Evolutionary conservation across 179 eudicot species (phyloP), one percentile per base, ranked within the genome.

Genomic region (Silene coronaria): DNA sequence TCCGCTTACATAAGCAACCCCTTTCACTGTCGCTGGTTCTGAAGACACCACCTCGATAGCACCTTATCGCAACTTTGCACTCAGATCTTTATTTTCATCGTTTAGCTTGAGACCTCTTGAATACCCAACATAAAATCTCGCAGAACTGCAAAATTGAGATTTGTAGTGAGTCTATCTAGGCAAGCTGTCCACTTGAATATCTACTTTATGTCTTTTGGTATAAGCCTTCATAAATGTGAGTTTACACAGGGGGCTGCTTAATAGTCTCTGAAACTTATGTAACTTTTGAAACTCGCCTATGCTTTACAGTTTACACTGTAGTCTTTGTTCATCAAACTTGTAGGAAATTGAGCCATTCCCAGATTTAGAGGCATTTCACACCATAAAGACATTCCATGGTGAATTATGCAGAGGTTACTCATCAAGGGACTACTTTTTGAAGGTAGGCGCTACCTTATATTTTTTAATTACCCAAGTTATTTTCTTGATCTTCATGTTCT

Each of bases 331-430:
- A 45, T 69, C 65, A 7, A 59, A 64, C 74, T 72, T 55, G 62
- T 70, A 94, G 99, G 97, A 90, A 83, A 78, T 95, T 76, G 95
- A 92, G 75, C 93, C 97, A 8, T 95, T 95, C 79, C 97, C 99
- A 24, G 90, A 89, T 71, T 42, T 80, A 22, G 90, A 82, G 66
- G 71, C 77, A 48, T 88, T 95, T 86, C 89, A 89, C 81, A 76
- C 81, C 27, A 73, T 92, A 70, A 82, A 91, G 79, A 79, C 51
- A 74, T 92, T 92, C 78, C 97, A 95, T 65, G 80, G 75, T 74
- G 84, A 91, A 60, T 74, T 95, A 71, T 89, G 91, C 78, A 82
- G 78, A 76, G 86, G 79, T 38, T 90, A 90, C 86, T 92, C 95
- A 46, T 85, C 91, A 62, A 84, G 85, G 84, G 89, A 85, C 74